Evolutionary conservation across 2,329 filamentous ascomycete genomes (phyloP), one percentile per base, ranked within the genome.

Genomic region (Metarhizium album): DNA sequence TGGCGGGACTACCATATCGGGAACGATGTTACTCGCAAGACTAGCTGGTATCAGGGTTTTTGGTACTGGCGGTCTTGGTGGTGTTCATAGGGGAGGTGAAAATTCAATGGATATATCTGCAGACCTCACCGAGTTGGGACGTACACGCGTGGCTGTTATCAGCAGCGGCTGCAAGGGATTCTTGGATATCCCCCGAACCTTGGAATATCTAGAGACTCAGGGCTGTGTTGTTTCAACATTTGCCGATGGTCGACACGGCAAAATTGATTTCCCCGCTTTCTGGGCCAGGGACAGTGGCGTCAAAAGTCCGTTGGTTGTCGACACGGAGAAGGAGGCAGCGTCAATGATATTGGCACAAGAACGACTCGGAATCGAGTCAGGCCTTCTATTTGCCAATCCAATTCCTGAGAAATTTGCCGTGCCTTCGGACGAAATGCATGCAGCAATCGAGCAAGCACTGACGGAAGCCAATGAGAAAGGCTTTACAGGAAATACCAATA

Each of bases 91-190:
- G 43, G 90, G 88, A 49, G 93, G 83, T 46, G 85, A 96, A 65
- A 78, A 78, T 57, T 87, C 86, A 7, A 85, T 97, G 83, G 93
- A 98, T 64, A 81, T 98, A 55, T 97, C 91, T 54, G 91, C 93
- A 40, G 93, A 98, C 68, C 75, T 98, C 54, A 96, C 88, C 3
- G 93, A 97, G 73, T 79, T 98, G 47, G 90, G 93, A 16, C 79
- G 90, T 52, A 96, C 90, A 7, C 82, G 87, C 11, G 84, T 98
- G 48, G 85, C 90, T 24, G 90, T 98, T 2, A 75, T 98, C 48
- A 87, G 85, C 66, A 89, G 87, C 57, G 93, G 93, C 14, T 94
- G 89, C 71, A 98, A 98, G 71, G 93, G 91, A 55, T 97, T 98
- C 67, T 75, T 98, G 37, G 93, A 98, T 63, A 90, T 96, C 53